Conservation (phyloP, 177 flowering plant species). For the Vitis hybrid region DNA sequence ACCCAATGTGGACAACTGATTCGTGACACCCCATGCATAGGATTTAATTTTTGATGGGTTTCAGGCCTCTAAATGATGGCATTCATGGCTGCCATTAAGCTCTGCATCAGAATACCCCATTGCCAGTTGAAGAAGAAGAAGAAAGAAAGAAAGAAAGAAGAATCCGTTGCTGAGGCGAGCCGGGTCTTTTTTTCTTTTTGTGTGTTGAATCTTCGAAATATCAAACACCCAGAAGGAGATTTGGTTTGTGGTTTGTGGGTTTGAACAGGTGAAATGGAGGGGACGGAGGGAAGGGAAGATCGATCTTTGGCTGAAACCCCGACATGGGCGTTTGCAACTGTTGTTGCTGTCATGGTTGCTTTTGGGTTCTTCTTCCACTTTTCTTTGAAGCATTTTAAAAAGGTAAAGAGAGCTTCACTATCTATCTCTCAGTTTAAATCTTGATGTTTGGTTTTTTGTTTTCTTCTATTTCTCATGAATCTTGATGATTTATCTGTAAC, state of each 20-base stretch:
- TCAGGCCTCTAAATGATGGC: neutral
- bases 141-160: neutral
- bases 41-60: slow-evolving; percentile 4
- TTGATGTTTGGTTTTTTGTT: neutral
- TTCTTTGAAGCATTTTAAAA: slow-evolving; percentile 41
- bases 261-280: slow-evolving; percentile 7
- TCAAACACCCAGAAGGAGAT: neutral
- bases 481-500: neutral
- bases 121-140: too few relatives aligned
- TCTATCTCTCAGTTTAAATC: neutral
- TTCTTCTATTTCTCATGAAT: neutral
- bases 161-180: neutral
- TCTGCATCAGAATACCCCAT: neutral
- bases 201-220: neutral
- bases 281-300: slow-evolving; percentile 25
- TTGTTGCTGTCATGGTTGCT: slow-evolving; percentile 55
- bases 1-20: slow-evolving; percentile 3
- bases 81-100: slow-evolving; percentile 5
- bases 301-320: slow-evolving; percentile 66
- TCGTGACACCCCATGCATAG: slow-evolving; percentile 1
- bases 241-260: neutral
- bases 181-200: neutral
- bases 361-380: slow-evolving; percentile 51
- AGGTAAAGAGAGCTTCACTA: slow-evolving; percentile 30
- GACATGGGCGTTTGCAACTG: slow-evolving; percentile 82